Evolutionary conservation across 2,329 filamentous ascomycete species (phyloP).

Genomic region (Cytospora piceae): DNA sequence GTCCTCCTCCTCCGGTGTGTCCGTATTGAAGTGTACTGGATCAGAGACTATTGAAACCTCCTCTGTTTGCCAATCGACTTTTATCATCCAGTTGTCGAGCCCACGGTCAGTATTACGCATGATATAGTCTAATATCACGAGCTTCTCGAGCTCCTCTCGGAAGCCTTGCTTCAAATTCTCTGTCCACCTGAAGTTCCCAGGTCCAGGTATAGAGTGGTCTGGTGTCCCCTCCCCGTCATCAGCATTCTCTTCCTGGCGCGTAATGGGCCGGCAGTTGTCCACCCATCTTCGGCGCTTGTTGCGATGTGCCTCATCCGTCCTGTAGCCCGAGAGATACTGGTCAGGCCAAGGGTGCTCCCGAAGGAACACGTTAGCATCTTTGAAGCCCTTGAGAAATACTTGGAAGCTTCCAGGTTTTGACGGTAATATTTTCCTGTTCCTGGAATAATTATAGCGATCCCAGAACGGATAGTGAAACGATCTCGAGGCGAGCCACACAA

Average conservation of each 20-base stretch:
- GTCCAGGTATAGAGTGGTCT: conserved; percentile 45
- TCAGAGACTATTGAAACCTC: conserved; percentile 86
- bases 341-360: conserved; percentile 97
- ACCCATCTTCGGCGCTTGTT: conserved; percentile 76
- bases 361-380: conserved; percentile 94
- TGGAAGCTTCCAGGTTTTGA: conserved; percentile 95
- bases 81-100: conserved; percentile 99
- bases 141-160: conserved; percentile 91
- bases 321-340: conserved; percentile 74
- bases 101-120: conserved; percentile 98
- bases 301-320: conserved; percentile 67
- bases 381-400: conserved; percentile 94
- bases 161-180: conserved; percentile 87
- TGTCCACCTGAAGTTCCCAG: conserved; percentile 79
- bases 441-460: conserved; percentile 86
- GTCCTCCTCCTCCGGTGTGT: conserved; percentile 51
- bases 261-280: conserved; percentile 75
- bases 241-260: conserved; percentile 60
- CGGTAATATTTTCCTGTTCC: conserved; percentile 84
- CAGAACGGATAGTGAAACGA: conserved; percentile 99
- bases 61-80: conserved; percentile 83
- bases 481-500: conserved; percentile 91
- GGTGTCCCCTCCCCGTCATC: conserved; percentile 43
- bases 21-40: conserved; percentile 69
- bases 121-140: conserved; percentile 97